These are phyloP conservation scores for Aspergillus aculeatus DNA, from an alignment of 2,329 filamentous ascomycete genomes.

Conservation along the genomic window DNA sequence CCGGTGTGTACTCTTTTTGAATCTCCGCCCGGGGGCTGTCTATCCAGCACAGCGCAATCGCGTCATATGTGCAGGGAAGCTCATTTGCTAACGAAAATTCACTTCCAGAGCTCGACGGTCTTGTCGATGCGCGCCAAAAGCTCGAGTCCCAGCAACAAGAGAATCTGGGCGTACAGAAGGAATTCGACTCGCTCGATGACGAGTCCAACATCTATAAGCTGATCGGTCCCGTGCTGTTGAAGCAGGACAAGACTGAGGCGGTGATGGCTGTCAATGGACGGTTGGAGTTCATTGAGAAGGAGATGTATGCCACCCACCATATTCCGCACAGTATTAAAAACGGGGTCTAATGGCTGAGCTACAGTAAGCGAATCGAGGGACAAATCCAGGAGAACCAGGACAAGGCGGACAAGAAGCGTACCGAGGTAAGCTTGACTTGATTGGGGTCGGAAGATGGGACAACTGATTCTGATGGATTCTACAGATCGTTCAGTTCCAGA, in stretches of 20 bases:
- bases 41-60: not conserved
- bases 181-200: slow-evolving; percentile 76
- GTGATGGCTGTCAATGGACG: slow-evolving; percentile 87
- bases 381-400: slow-evolving; percentile 65
- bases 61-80: slow-evolving; percentile 4
- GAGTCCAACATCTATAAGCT: slow-evolving; percentile 94
- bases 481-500: slow-evolving; percentile 43
- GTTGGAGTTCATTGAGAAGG: slow-evolving; percentile 86
- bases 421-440: slow-evolving; percentile 53
- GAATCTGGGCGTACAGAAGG: slow-evolving; percentile 85
- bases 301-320: slow-evolving; percentile 65
- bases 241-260: slow-evolving; percentile 90
- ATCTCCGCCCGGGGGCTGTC: no score
- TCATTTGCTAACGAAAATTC: not conserved
- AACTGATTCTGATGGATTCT: slow-evolving; percentile 16
- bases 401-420: slow-evolving; percentile 64
- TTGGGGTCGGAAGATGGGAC: not conserved
- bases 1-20: slow-evolving; percentile 55
- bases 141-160: slow-evolving; percentile 91
- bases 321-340: not conserved
- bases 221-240: slow-evolving; percentile 85
- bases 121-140: slow-evolving; percentile 79
- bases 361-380: slow-evolving; percentile 64
- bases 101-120: slow-evolving; percentile 69
- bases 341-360: not conserved